A percentile compares a stretch with the other conserved stretches of the same genome.
Evolutionary conservation across 2,329 filamentous ascomycete genomes (phyloP).

Genomic region (Trichoderma atroviride): DNA sequence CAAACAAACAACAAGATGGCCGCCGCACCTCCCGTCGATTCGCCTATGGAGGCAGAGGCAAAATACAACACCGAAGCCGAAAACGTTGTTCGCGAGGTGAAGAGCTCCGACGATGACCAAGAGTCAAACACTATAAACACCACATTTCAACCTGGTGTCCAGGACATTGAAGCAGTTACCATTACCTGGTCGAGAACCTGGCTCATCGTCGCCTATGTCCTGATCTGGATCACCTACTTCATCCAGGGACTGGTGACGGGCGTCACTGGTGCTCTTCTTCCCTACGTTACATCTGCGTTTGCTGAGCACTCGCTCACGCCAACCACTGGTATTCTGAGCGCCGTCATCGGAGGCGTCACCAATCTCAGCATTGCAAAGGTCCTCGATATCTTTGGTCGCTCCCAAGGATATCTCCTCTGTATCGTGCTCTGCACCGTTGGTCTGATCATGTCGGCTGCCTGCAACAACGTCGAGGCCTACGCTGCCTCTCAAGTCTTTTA

Average conservation of each 20-base stretch:
- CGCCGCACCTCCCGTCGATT: neutral
- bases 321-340: constrained; percentile 52
- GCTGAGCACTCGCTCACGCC: constrained; percentile 52
- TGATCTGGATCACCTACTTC: neutral
- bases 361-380: constrained; percentile 65
- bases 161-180: neutral
- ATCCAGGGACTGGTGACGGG: neutral
- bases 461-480: constrained; percentile 45
- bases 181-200: neutral
- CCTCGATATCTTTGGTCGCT: constrained; percentile 63
- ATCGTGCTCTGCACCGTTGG: constrained; percentile 50
- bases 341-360: constrained; percentile 55
- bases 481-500: constrained; percentile 65
- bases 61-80: neutral
- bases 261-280: constrained; percentile 22
- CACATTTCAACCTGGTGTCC: neutral
- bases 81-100: neutral
- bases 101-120: neutral
- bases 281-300: constrained; percentile 51
- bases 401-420: constrained; percentile 58
- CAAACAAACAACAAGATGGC: neutral
- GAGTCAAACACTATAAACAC: neutral
- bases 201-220: neutral
- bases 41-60: neutral
- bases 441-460: constrained; percentile 64